Evolutionary conservation across 75 land plant species (phyloP).

Genomic region (Adiantum capillusveneris): DNA sequence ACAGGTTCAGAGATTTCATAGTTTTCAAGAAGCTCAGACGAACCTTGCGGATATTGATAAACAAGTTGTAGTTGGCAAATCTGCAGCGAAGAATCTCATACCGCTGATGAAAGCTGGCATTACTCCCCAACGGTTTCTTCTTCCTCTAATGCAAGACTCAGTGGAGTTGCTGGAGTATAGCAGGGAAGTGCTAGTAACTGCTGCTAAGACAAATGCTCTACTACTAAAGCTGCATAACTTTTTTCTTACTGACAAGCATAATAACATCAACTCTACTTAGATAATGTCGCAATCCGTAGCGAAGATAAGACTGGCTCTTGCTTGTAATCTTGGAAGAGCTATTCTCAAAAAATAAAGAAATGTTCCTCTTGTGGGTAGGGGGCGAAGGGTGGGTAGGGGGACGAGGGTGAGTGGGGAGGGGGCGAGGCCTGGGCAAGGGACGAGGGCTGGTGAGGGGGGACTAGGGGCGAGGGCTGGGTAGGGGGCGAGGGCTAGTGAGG

Average conservation of each 20-base stretch:
- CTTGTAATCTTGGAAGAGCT: constrained; percentile 83
- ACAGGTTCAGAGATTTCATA: constrained; percentile 33
- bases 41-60: constrained; percentile 29
- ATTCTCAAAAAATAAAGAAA: constrained; percentile 48
- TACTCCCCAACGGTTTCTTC: constrained; percentile 79
- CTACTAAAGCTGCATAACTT: constrained; percentile 76
- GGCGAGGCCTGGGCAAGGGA: too few relatives aligned
- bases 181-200: constrained; percentile 54
- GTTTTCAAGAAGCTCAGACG: constrained; percentile 16
- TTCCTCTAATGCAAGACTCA: constrained; percentile 72
- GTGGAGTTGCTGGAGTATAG: constrained; percentile 81
- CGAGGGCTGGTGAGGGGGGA: too few relatives aligned
- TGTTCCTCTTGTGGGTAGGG: too few relatives aligned
- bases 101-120: constrained; percentile 80
- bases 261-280: constrained; percentile 40
- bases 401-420: too few relatives aligned
- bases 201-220: constrained; percentile 62
- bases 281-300: constrained; percentile 44
- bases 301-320: constrained; percentile 76
- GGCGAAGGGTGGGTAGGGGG: too few relatives aligned
- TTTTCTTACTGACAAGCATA: constrained; percentile 54
- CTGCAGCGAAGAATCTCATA: constrained; percentile 61
- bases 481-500: too few relatives aligned
- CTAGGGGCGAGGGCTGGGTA: too few relatives aligned
- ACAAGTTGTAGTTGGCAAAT: constrained; percentile 39